These are phyloP conservation scores for Populus hybrid DNA, from an alignment of 441 rosid genomes.

Conservation along the genomic window DNA sequence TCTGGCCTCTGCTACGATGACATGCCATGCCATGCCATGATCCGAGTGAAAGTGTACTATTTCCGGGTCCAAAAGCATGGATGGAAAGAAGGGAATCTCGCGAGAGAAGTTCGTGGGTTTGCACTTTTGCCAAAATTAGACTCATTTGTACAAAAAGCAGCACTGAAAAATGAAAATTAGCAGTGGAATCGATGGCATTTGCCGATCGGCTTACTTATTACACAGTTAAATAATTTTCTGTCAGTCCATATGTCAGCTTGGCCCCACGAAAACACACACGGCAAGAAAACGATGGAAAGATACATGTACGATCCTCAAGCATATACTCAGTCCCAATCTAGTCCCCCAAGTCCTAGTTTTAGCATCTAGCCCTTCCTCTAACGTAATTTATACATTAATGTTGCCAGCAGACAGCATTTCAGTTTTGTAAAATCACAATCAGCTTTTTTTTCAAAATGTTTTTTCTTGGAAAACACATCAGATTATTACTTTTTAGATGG, in stretches of 20 bases:
- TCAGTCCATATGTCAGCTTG: neutral
- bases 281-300: neutral
- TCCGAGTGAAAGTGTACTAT: neutral
- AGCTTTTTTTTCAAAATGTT: too few relatives aligned
- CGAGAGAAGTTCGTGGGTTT: neutral
- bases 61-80: too few relatives aligned
- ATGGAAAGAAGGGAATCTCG: neutral
- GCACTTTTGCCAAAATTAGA: neutral
- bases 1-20: neutral
- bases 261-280: neutral
- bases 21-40: too few relatives aligned
- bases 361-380: too few relatives aligned
- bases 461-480: too few relatives aligned
- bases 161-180: too few relatives aligned
- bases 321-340: too few relatives aligned
- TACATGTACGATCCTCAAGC: neutral
- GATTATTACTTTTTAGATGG: too few relatives aligned
- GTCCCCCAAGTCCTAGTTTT: neutral
- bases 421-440: neutral
- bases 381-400: neutral
- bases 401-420: too few relatives aligned
- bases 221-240: too few relatives aligned
- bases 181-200: too few relatives aligned
- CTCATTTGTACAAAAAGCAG: neutral
- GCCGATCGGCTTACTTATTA: neutral